Evolutionary conservation across 2,329 filamentous ascomycete species (phyloP), one percentile per base, ranked within the genome.

Genomic region (Tricladium varicosporioides): DNA sequence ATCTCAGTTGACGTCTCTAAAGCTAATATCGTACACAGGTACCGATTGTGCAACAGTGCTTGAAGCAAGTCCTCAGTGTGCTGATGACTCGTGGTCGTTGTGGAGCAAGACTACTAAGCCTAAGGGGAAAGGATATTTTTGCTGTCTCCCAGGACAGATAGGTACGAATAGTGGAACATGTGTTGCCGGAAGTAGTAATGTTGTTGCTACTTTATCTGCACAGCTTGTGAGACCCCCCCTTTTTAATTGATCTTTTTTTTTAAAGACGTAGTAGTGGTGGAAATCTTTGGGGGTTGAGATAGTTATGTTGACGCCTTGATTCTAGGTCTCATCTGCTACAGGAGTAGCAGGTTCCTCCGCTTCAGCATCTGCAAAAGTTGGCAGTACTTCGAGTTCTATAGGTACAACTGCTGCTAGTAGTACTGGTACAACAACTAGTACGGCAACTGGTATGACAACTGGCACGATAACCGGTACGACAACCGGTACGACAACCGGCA

Each of bases 141-240:
- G 54, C 36, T 57, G 54, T 51, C 49, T 57, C 14, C 54, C 54
- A 48, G 54, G 43, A 14, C 54, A 57, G 27, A 52, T 52, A 32
- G 54, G 54, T 15, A 57, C 54, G 18, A 57, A 57, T 45, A 47
- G 33, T 19, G 33, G 44, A 8, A 57, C 33, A 15, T 57, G 54
- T 44, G 54, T 57, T 9, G 50, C 54, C 3, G 22, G 31, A 3
- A 48, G 48, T 16, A 57, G 48, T 13, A 48, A 48, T 27, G 54
- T 57, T 2, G 54, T 57, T 31, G 49, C 54, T 16, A 48, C 48
- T 2, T 44, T 57, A 2, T 52, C 54, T 31, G 54, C 54, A 42
- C 32, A 40, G 3, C 49, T 57, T 8, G 48, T 56, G 48, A 22
- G 48, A 44, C 32, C 9, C 15, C 45, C 9, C 1, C 5, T 27